phyloP scores from a whole-genome alignment of 2,329 filamentous ascomycete genomes.

The Paecilomyces variotii region DNA sequence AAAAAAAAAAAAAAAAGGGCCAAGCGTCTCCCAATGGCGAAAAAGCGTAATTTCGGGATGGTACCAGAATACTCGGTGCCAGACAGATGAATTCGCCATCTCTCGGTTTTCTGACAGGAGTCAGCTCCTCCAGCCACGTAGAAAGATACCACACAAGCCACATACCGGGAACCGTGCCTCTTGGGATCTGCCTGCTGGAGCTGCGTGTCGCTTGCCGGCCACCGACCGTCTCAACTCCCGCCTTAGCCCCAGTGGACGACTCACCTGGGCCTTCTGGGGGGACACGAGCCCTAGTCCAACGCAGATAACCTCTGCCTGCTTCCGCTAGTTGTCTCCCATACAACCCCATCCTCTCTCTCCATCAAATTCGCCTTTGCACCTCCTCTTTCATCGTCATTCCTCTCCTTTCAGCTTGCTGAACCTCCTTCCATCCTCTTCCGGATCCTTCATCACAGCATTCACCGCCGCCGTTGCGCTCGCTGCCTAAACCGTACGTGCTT shows the following conservation, averaged over 20 bases:
- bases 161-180: not conserved
- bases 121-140: slow-evolving; percentile 1
- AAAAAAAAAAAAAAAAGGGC: no score
- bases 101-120: not conserved
- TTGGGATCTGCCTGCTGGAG: slow-evolving; percentile 1
- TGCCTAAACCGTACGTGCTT: slow-evolving; percentile 1
- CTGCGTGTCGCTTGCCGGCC: slow-evolving; percentile 1
- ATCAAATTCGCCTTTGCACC: slow-evolving; percentile 20
- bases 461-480: slow-evolving; percentile 2
- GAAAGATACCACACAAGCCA: slow-evolving; percentile 1
- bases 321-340: slow-evolving; percentile 2
- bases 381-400: slow-evolving; percentile 15
- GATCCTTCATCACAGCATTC: slow-evolving; percentile 8
- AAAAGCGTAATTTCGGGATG: not conserved
- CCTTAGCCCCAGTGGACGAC: not conserved
- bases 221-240: not conserved
- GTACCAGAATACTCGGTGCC: not conserved
- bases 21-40: not conserved
- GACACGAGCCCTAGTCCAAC: not conserved
- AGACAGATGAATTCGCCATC: not conserved
- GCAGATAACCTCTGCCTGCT: slow-evolving; percentile 4
- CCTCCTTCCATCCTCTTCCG: slow-evolving; percentile 16
- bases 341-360: slow-evolving; percentile 10
- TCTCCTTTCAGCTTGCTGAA: slow-evolving; percentile 8
- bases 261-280: not conserved